These are phyloP conservation scores for Sarcocystis neurona DNA, from an alignment of 169 alveolate species.

Conservation along the genomic window DNA sequence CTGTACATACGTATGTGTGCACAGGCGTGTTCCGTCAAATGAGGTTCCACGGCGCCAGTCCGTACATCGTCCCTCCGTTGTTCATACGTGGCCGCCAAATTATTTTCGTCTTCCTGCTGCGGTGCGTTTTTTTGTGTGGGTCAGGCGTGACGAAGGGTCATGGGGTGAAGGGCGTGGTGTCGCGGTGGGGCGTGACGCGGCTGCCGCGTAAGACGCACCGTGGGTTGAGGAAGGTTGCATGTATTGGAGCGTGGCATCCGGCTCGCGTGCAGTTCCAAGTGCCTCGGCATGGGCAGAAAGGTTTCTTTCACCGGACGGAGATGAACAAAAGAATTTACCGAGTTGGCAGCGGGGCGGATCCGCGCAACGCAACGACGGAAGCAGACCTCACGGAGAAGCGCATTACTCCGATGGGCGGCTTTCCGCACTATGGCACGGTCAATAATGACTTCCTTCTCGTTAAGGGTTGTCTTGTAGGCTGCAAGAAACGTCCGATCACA, in stretches of 20 bases:
- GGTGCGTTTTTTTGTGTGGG: neutral
- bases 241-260: constrained; percentile 99
- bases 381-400: constrained; percentile 97
- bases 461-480: constrained; percentile 98
- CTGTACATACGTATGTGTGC: too few species aligned
- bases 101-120: too few species aligned
- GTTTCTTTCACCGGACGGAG: constrained; percentile 99
- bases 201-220: constrained; percentile 99
- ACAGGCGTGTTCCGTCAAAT: too few species aligned
- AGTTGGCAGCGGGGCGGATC: constrained; percentile 88
- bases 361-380: constrained; percentile 95
- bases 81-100: too few species aligned
- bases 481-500: constrained; percentile 96
- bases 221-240: constrained; percentile 99
- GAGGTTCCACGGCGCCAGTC: too few species aligned
- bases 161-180: constrained; percentile 98
- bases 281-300: constrained; percentile 99
- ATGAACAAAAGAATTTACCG: constrained; percentile 99
- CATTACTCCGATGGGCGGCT: constrained; percentile 99
- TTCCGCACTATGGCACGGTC: constrained; percentile 99
- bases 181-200: constrained; percentile 99
- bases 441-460: constrained; percentile 97
- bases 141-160: constrained; percentile 97
- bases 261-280: constrained; percentile 99
- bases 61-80: too few species aligned